Evolutionary conservation across 106 monocot genomes (phyloP).

Genomic region (Chionographis japonica): DNA sequence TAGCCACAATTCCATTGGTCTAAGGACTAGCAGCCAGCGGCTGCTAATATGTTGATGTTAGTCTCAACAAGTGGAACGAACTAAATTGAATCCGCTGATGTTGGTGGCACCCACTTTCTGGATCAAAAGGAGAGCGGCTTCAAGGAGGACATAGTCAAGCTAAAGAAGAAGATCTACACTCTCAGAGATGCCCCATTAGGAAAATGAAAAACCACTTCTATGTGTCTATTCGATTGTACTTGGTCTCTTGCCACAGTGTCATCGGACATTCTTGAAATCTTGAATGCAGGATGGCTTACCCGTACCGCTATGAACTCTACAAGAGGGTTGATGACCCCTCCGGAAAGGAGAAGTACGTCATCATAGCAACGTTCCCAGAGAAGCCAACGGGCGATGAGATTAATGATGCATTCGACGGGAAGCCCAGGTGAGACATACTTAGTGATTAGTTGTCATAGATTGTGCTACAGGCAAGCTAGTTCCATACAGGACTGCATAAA

Average conservation of each 20-base stretch:
- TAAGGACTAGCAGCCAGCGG: too few species aligned
- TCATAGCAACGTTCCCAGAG: conserved; percentile 55
- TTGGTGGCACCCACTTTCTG: too few species aligned
- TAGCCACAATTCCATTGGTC: too few species aligned
- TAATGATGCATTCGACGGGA: conserved; percentile 83
- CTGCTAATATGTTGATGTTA: too few species aligned
- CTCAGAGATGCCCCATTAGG: too few species aligned
- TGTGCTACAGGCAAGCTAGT: background rate
- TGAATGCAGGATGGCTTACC: conserved; percentile 79
- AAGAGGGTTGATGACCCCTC: conserved; percentile 69
- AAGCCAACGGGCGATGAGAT: conserved; percentile 78
- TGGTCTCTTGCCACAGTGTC: background rate
- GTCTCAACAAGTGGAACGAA: too few species aligned
- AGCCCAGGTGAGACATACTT: conserved; percentile 39
- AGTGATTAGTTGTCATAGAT: background rate
- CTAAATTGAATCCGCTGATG: too few species aligned
- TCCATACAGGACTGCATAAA: background rate
- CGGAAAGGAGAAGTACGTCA: conserved; percentile 70
- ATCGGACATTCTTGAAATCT: conserved; percentile 1
- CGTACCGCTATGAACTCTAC: conserved; percentile 69
- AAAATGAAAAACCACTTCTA: too few species aligned
- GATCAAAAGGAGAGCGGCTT: too few species aligned
- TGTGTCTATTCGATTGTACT: too few species aligned
- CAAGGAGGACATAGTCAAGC: too few species aligned
- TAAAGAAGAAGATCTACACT: too few species aligned